Conservation (phyloP, 2,329 filamentous ascomycete genomes). For the Phaeoacremonium minimum region DNA sequence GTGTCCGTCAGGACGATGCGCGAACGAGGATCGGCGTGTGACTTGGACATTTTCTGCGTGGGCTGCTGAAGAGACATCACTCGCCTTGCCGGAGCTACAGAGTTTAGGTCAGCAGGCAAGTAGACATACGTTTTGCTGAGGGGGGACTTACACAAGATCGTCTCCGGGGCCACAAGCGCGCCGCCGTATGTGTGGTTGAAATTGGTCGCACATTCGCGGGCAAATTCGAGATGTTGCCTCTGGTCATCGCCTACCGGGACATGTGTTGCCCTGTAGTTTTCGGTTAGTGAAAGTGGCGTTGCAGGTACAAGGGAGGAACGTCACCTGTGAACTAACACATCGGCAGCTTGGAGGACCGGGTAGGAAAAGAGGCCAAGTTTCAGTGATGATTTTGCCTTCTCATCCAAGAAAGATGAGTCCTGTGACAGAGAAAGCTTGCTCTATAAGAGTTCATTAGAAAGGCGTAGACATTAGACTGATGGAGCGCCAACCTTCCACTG, state of each 20-base stretch:
- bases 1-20: constrained; percentile 79
- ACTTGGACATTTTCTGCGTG: constrained; percentile 90
- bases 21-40: constrained; percentile 64
- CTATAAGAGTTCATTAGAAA: constrained; percentile 31
- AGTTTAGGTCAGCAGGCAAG: too few relatives aligned
- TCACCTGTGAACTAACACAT: constrained; percentile 81
- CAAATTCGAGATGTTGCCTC: constrained; percentile 88
- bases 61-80: constrained; percentile 88
- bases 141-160: constrained; percentile 59
- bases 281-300: constrained; percentile 2
- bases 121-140: not conserved
- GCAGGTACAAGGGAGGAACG: constrained; percentile 1
- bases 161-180: constrained; percentile 61
- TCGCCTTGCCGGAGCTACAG: constrained; percentile 68
- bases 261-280: constrained; percentile 66
- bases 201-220: constrained; percentile 76
- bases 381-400: constrained; percentile 53
- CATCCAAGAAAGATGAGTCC: constrained; percentile 53
- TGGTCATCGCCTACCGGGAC: constrained; percentile 98
- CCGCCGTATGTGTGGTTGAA: constrained; percentile 75
- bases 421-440: constrained; percentile 68
- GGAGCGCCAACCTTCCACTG: constrained; percentile 78
- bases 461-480: not conserved
- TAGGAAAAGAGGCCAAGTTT: constrained; percentile 94
- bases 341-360: constrained; percentile 90